Evolutionary conservation across 202 grass and related monocot species (phyloP).

Genomic region (Elaeis oleifera): DNA sequence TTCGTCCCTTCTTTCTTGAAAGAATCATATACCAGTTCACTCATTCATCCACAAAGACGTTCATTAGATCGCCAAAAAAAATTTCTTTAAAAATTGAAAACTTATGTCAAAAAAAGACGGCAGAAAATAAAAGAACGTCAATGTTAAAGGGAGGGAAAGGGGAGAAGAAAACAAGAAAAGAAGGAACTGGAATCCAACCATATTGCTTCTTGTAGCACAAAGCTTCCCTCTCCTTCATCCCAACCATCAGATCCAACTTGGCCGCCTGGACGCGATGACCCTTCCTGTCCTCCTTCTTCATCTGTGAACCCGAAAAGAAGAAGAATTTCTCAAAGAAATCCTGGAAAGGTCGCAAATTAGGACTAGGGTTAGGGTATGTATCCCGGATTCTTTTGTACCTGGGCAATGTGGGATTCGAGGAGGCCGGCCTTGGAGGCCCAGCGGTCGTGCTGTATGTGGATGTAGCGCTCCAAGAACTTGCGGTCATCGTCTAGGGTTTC

Average conservation of each 20-base stretch:
- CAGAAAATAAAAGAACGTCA: no score
- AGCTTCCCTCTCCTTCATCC: conserved; percentile 28
- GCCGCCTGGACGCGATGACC: conserved; percentile 12
- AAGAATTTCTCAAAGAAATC: not conserved
- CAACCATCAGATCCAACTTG: conserved; percentile 28
- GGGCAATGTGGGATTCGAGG: conserved; percentile 14
- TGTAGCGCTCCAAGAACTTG: conserved; percentile 22
- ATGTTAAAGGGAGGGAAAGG: no score
- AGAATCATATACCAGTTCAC: no score
- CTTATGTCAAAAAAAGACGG: no score
- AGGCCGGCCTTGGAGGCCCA: conserved; percentile 23
- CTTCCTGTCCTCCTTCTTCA: conserved; percentile 21
- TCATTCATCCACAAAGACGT: no score
- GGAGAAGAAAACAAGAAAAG: not conserved
- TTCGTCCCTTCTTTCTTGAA: no score
- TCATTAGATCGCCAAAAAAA: no score
- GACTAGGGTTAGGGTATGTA: conserved; percentile 24
- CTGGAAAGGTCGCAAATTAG: no score
- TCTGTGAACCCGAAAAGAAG: conserved; percentile 18
- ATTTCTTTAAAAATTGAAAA: no score
- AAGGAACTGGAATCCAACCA: conserved; percentile 25
- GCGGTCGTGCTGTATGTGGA: conserved; percentile 33
- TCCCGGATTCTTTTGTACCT: conserved; percentile 8
- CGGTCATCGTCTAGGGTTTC: conserved; percentile 31
- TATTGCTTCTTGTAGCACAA: conserved; percentile 30